Conservation (phyloP, 306 rosid genomes). For the Citrullus mucosospermus region DNA sequence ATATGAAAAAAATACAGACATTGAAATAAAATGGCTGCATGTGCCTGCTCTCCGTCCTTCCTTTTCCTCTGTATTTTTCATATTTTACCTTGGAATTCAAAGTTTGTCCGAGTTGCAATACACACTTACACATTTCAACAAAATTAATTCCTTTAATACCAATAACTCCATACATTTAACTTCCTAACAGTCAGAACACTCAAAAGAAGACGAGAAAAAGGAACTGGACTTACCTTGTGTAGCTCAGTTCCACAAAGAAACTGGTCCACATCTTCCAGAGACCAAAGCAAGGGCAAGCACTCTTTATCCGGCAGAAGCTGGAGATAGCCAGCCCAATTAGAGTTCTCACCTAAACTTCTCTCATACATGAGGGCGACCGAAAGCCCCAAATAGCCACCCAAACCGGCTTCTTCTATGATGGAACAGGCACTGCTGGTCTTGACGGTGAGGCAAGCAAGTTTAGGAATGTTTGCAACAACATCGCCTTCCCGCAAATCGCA, state of each 20-base stretch:
- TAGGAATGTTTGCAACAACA: constrained; percentile 70
- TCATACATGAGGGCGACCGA: constrained; percentile 76
- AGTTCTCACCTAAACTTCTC: constrained; percentile 47
- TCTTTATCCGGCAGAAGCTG: constrained; percentile 50
- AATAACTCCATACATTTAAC: neutral
- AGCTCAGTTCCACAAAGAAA: constrained; percentile 73
- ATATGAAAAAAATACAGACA: no score
- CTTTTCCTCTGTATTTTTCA: no score
- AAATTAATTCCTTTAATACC: neutral
- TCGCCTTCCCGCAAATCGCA: constrained; percentile 49
- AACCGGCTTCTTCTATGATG: constrained; percentile 32
- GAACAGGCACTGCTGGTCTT: constrained; percentile 45
- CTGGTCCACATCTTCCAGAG: constrained; percentile 32
- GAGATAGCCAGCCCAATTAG: constrained; percentile 72
- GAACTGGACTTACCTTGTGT: constrained; percentile 35
- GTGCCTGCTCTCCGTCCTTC: no score
- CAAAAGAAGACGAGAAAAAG: neutral
- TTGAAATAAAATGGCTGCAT: no score
- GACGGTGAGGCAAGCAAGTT: constrained; percentile 61
- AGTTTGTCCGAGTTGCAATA: no score
- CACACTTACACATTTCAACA: neutral
- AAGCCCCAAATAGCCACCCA: constrained; percentile 44
- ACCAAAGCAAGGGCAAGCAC: constrained; percentile 63
- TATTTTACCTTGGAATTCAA: no score
- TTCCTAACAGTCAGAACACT: neutral